Percentiles rank a stretch among this genome's conserved stretches.
Evolutionary conservation across 2,329 filamentous ascomycete species (phyloP).

Genomic region (Aureobasidium melanogenum): DNA sequence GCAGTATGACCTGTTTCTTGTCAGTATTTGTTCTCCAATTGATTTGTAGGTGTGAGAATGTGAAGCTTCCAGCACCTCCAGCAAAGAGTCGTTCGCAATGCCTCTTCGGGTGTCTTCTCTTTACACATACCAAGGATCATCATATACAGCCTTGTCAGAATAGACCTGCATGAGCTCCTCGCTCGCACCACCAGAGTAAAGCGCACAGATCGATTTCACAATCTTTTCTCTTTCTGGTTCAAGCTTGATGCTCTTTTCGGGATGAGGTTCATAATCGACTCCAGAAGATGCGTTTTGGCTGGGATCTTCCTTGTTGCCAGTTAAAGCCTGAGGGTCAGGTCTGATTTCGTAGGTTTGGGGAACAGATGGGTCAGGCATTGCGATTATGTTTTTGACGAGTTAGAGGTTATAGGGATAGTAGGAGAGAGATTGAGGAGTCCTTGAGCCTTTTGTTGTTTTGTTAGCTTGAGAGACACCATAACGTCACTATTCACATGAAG

Average conservation of each 20-base stretch:
- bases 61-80: background rate
- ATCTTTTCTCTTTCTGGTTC: constrained; percentile 31
- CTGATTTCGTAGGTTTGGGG: constrained; percentile 15
- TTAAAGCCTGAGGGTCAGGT: constrained; percentile 23
- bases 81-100: background rate
- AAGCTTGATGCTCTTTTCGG: constrained; percentile 27
- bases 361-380: constrained; percentile 9
- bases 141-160: constrained; percentile 37
- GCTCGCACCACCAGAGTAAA: constrained; percentile 40
- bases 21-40: constrained; percentile 33
- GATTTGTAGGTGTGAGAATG: background rate
- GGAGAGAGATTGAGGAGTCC: too few species aligned
- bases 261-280: constrained; percentile 36
- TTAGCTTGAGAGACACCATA: background rate
- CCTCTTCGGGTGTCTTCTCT: constrained; percentile 17
- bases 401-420: background rate
- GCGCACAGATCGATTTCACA: constrained; percentile 32
- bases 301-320: constrained; percentile 19
- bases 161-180: constrained; percentile 44
- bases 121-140: constrained; percentile 33
- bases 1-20: constrained; percentile 27
- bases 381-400: background rate
- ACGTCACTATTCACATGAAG: constrained; percentile 3
- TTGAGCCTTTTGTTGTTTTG: background rate
- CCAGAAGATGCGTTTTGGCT: constrained; percentile 20